A percentile compares a stretch with the other conserved stretches of the same genome.
Evolutionary conservation across 2,329 filamentous ascomycete genomes (phyloP).

Genomic region (Endocalyx cinctus): DNA sequence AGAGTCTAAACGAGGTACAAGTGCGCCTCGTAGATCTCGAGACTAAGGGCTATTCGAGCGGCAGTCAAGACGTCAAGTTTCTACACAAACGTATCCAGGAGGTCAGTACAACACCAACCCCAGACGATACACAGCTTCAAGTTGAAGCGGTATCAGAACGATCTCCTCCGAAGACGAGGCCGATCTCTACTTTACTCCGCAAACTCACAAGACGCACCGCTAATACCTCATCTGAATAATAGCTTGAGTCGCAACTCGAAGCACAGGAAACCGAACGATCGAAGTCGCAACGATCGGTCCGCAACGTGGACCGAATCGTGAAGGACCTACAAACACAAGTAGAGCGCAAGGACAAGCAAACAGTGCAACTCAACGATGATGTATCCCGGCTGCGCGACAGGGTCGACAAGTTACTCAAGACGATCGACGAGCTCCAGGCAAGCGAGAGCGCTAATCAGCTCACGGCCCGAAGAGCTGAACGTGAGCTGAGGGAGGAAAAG

Average conservation of each 20-base stretch:
- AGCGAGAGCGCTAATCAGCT: slow-evolving; percentile 80
- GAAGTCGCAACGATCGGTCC: slow-evolving; percentile 79
- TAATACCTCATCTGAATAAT: slow-evolving; percentile 22
- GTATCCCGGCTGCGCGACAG: slow-evolving; percentile 83
- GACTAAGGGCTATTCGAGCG: slow-evolving; percentile 93
- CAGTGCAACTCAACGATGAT: slow-evolving; percentile 75
- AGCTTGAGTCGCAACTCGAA: slow-evolving; percentile 88
- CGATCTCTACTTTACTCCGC: slow-evolving; percentile 17
- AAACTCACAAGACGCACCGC: slow-evolving; percentile 17
- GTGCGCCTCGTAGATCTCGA: slow-evolving; percentile 87
- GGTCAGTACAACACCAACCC: slow-evolving; percentile 49
- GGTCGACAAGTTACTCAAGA: slow-evolving; percentile 79
- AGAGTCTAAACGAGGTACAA: slow-evolving; percentile 84
- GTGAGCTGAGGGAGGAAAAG: slow-evolving; percentile 82
- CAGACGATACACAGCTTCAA: slow-evolving; percentile 5
- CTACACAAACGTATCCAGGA: slow-evolving; percentile 92
- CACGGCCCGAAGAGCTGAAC: slow-evolving; percentile 76
- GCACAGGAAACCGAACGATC: slow-evolving; percentile 73
- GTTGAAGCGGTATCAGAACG: slow-evolving; percentile 5
- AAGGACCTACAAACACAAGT: slow-evolving; percentile 91
- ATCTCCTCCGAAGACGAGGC: slow-evolving; percentile 13
- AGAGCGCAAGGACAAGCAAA: slow-evolving; percentile 87
- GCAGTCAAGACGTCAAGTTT: slow-evolving; percentile 93
- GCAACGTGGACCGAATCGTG: slow-evolving; percentile 89
- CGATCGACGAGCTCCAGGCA: slow-evolving; percentile 90